These are phyloP conservation scores for Colletotrichum lupini DNA, from an alignment of 2,329 filamentous ascomycete genomes.

Conservation along the genomic window DNA sequence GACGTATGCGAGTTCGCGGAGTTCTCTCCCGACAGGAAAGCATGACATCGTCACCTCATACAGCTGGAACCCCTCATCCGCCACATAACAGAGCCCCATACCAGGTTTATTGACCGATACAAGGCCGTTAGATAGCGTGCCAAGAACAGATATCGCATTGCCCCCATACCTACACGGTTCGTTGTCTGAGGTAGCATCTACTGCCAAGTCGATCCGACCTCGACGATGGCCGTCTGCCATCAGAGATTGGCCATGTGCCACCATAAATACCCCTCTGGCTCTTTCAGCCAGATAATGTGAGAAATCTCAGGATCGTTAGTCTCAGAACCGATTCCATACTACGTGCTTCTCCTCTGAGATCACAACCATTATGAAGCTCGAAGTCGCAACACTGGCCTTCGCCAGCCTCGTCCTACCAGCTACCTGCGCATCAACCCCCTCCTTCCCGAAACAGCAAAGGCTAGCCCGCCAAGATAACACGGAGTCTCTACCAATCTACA, in stretches of 20 bases:
- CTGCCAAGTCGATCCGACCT: background rate
- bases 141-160: background rate
- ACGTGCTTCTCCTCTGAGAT: too few species aligned
- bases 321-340: background rate
- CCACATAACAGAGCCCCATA: background rate
- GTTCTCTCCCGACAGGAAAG: background rate
- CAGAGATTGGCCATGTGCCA: background rate
- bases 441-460: too few species aligned
- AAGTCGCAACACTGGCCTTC: slow-evolving; percentile 6
- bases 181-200: background rate
- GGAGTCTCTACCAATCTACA: slow-evolving; percentile 32
- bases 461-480: background rate
- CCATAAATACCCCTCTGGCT: slow-evolving; percentile 9
- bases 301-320: rapidly evolving
- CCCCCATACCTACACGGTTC: background rate
- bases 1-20: background rate
- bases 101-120: slow-evolving; percentile 6
- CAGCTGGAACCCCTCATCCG: background rate
- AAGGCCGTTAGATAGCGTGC: slow-evolving; percentile 24
- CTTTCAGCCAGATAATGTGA: background rate
- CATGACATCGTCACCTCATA: background rate
- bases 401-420: background rate
- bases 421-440: background rate
- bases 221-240: background rate
- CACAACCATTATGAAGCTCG: slow-evolving; percentile 8